These are phyloP conservation scores for Globisporangium rhizosaccharum DNA, from an alignment of 352 stramenopile species.

Conservation along the genomic window DNA sequence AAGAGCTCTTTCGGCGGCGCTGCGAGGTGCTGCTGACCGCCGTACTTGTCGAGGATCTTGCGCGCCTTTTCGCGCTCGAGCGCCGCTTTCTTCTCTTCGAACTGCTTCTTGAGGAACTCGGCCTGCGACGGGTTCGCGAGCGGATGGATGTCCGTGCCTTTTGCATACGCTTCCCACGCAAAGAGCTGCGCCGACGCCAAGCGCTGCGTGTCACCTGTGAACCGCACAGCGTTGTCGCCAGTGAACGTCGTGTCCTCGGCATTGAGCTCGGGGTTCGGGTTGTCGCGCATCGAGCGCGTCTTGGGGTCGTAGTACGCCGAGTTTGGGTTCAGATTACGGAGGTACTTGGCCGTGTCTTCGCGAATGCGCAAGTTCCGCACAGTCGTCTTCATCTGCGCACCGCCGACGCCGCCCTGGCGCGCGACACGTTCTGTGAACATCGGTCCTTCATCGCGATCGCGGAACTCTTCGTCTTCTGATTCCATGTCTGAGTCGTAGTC, in stretches of 20 bases:
- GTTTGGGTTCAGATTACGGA: slow-evolving; percentile 97
- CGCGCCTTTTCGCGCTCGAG: slow-evolving; percentile 62
- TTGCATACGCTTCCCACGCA: slow-evolving; percentile 92
- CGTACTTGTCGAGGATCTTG: slow-evolving; percentile 95
- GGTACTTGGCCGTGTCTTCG: slow-evolving; percentile 99
- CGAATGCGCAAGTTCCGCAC: slow-evolving; percentile 98
- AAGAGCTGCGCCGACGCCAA: slow-evolving; percentile 95
- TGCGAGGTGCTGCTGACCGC: slow-evolving; percentile 89
- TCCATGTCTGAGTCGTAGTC: slow-evolving; percentile 86
- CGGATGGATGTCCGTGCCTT: slow-evolving; percentile 91
- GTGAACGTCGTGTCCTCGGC: slow-evolving; percentile 91
- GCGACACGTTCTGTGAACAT: slow-evolving; percentile 93
- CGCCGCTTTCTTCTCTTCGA: slow-evolving; percentile 67
- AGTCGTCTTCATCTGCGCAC: slow-evolving; percentile 97
- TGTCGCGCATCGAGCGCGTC: slow-evolving; percentile 97
- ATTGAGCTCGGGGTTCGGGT: slow-evolving; percentile 95
- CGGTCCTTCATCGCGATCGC: slow-evolving; percentile 88
- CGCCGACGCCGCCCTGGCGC: slow-evolving; percentile 93
- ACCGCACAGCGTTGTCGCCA: slow-evolving; percentile 94
- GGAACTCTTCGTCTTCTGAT: slow-evolving; percentile 90
- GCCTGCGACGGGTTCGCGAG: slow-evolving; percentile 95
- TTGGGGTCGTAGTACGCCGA: slow-evolving; percentile 99
- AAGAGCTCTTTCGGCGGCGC: slow-evolving; percentile 74
- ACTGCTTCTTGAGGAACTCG: slow-evolving; percentile 95
- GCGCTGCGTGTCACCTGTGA: slow-evolving; percentile 90